Conservation (phyloP, 139 green algal genomes). For the Micractinium sp. region DNA sequence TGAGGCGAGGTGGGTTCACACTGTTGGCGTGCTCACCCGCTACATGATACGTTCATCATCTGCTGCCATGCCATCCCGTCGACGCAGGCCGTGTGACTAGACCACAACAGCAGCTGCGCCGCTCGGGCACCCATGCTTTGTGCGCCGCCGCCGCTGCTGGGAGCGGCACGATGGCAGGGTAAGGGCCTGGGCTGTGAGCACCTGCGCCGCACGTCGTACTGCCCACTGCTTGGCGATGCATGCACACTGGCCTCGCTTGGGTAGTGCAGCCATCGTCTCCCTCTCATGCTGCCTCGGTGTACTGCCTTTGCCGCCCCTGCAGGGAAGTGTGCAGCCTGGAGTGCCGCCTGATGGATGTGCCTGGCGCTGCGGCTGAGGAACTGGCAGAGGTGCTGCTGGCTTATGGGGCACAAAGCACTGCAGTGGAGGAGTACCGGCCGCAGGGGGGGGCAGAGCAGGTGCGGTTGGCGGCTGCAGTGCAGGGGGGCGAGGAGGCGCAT, state of each 20-base stretch:
- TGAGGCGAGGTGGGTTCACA: not conserved
- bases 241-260: too few relatives aligned
- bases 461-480: not conserved
- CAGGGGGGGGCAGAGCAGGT: slow-evolving; percentile 51
- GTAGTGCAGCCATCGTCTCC: not conserved
- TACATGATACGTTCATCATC: too few relatives aligned
- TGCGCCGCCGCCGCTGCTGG: not conserved
- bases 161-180: not conserved
- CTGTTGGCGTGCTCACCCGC: not conserved
- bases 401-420: slow-evolving; percentile 67
- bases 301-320: not conserved
- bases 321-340: slow-evolving; percentile 39
- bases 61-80: not conserved
- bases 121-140: not conserved
- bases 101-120: not conserved
- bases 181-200: not conserved
- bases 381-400: slow-evolving; percentile 71
- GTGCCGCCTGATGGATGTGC: slow-evolving; percentile 34
- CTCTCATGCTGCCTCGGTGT: not conserved
- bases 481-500: too few relatives aligned
- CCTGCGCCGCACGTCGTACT: not conserved
- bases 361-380: slow-evolving; percentile 49
- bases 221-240: too few relatives aligned
- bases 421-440: slow-evolving; percentile 59
- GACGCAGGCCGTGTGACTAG: not conserved